Base-by-base conservation (phyloP, 768 basidiomycete genomes). In the Russula vinacea region DNA sequence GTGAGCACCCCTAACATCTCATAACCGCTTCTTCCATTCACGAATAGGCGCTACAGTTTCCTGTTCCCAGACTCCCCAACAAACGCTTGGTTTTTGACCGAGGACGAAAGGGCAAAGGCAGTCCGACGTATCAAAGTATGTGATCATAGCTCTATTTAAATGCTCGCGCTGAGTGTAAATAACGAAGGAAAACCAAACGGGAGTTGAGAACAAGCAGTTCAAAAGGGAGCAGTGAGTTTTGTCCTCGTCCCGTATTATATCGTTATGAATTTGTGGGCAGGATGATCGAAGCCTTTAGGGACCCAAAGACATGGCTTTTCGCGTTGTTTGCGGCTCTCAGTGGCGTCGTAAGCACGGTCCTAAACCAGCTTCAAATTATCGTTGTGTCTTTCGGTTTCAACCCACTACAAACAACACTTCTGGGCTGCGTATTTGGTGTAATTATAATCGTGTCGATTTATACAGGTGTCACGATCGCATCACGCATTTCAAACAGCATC, bases 151-250 rank as follows among this genome's bases (percentile, higher is more conserved):
- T 22, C 14, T 2, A 49, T 10, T 24, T 4, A 5, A 35, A 22
- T 5, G n/a, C 9, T 17, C 14, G n/a, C 29, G 51, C 35, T 39
- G 54, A 57, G 52, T 40, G 9, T 56, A 16, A n/a, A 29, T 54
- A 62, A 19, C 26, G 8, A 67, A 86, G 83, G 81, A 78, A 73
- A 90, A 90, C 67, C 88, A 92, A 82, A 88, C 87, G 0, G 90
- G 90, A 37, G 83, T 90, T 10, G 90, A 91, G 74, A 91, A 89
- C 71, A 92, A 91, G 69, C 80, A 80, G 60, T 92, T 89, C 76
- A 92, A 92, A 76, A 83, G 79, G 59, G 86, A 89, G 42, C 90
- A 92, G 89, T 89, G 60, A 67, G 87, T 79, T 42, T 16, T 8
- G 19, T 59, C 39, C 16, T 44, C 39, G 9, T n/a, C 14, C 32